Percentiles rank a stretch among this genome's conserved stretches.
These are phyloP conservation scores for Paracoccidioides lutzii DNA, from an alignment of 2,329 filamentous ascomycete species.

Conservation along the genomic window DNA sequence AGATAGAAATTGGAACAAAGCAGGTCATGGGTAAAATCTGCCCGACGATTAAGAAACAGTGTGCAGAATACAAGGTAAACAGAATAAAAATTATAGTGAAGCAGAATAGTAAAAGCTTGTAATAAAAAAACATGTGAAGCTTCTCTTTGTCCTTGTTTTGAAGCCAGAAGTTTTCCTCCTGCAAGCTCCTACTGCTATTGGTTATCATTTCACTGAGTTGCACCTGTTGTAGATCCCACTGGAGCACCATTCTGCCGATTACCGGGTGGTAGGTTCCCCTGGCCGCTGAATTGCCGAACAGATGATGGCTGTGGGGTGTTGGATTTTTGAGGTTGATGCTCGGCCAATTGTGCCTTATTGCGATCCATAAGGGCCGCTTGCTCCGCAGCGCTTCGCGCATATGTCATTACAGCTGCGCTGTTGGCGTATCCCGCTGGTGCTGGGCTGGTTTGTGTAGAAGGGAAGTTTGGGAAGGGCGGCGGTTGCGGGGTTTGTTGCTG, in stretches of 20 bases:
- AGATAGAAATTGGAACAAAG: constrained; percentile 3
- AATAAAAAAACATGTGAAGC: neutral
- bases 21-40: neutral
- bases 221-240: neutral
- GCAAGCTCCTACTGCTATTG: neutral
- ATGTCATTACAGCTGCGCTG: constrained; percentile 24
- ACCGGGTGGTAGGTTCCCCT: constrained; percentile 2
- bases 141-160: neutral
- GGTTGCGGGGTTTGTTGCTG: constrained; percentile 19
- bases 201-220: neutral
- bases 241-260: constrained; percentile 1
- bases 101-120: neutral
- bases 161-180: neutral
- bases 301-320: constrained; percentile 21
- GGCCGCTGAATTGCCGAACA: constrained; percentile 3
- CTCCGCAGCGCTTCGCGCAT: constrained; percentile 28
- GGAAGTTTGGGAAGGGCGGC: constrained; percentile 19
- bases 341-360: constrained; percentile 26
- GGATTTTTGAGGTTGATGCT: constrained; percentile 21
- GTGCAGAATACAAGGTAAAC: neutral
- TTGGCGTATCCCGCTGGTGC: constrained; percentile 22
- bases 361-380: constrained; percentile 28
- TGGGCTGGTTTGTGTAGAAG: constrained; percentile 20
- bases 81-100: neutral
- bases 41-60: neutral